A percentile compares a stretch with the other conserved stretches of the same genome.
Conservation (phyloP, 2,329 filamentous ascomycete genomes). For the Trichoderma brevicompactum region DNA sequence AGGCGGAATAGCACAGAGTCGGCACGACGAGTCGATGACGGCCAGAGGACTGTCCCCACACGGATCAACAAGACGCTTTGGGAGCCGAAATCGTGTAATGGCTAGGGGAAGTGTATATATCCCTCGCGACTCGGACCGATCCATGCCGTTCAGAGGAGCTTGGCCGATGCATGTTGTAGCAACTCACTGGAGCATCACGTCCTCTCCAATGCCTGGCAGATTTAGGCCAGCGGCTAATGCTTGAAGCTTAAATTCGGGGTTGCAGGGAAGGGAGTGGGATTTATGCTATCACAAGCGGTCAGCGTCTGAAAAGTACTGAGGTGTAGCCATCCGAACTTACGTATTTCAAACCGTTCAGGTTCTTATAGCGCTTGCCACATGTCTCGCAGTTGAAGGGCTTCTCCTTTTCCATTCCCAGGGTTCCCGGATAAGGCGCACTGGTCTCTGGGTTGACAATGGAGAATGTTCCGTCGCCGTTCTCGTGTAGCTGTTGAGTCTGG, state of each 20-base stretch:
- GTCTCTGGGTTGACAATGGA: conserved; percentile 98
- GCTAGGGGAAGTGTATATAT: background rate
- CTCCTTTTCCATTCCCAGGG: conserved; percentile 99
- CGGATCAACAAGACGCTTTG: conserved; percentile 7
- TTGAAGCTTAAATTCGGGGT: conserved; percentile 70
- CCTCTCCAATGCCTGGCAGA: conserved; percentile 51
- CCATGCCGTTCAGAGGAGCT: conserved; percentile 10
- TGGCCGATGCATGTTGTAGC: conserved; percentile 7
- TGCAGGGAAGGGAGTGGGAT: conserved; percentile 84
- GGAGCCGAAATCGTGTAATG: conserved; percentile 4
- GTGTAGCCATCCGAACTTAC: conserved; percentile 49
- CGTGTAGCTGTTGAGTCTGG: conserved; percentile 93
- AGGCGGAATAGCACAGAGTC: background rate
- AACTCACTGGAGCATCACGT: conserved; percentile 45
- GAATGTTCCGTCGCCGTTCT: conserved; percentile 96
- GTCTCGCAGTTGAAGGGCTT: conserved; percentile 98
- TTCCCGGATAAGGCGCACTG: conserved; percentile 90
- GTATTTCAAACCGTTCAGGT: conserved; percentile 97
- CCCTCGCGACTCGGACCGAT: conserved; percentile 2
- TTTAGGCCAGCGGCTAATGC: conserved; percentile 51
- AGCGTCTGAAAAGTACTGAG: conserved; percentile 34
- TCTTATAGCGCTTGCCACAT: conserved; percentile 99
- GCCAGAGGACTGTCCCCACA: background rate
- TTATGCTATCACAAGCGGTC: conserved; percentile 60
- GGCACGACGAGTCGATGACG: background rate